Evolutionary conservation across 2,329 filamentous ascomycete species (phyloP), one percentile per base, ranked within the genome.

Genomic region (Trichoderma koningiopsis): DNA sequence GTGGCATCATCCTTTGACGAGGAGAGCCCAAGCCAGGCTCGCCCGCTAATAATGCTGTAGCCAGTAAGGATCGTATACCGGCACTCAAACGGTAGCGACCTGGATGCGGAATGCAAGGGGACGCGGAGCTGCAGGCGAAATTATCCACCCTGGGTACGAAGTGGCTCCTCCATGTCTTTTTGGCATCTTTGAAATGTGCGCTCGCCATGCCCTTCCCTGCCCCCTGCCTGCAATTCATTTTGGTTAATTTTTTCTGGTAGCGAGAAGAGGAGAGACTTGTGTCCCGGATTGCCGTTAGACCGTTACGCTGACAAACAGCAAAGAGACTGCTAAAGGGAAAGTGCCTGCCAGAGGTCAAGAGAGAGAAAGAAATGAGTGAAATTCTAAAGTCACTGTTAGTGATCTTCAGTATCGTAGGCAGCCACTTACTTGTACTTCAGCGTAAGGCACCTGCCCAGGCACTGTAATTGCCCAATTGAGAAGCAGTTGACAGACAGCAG

Each of bases 71-170:
- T 57, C 47, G 47, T 22, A 13, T 19, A 24, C n/a, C 19, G 22
- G 22, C 11, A 52, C n/a, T 24, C 13, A 31, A 22, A n/a, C 40
- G 40, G 40, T 8, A n/a, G 61, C 49, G 24, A 65, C 47, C 22
- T 49, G 19, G n/a, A n/a, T 13, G 1, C 4, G 24, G n/a, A 11
- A 24, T 10, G 63, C 63, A 47, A 58, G 53, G 40, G 55, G 63
- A 52, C 37, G 31, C 35, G 55, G 31, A 67, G 19, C 66, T 35
- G 47, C 58, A 62, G 66, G 58, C 66, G 66, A 68, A 57, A 68
- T 68, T 68, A 62, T 62, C 66, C 58, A 60, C 66, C 53, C 37
- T 37, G 27, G 52, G 53, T 37, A 58, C 37, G 53, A 66, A 66
- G 63, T 52, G 53, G 63, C 55, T 37, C 63, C 62, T 49, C 53